Evolutionary conservation across 179 eudicot species (phyloP).

Genomic region (Corrigiola litoralis): DNA sequence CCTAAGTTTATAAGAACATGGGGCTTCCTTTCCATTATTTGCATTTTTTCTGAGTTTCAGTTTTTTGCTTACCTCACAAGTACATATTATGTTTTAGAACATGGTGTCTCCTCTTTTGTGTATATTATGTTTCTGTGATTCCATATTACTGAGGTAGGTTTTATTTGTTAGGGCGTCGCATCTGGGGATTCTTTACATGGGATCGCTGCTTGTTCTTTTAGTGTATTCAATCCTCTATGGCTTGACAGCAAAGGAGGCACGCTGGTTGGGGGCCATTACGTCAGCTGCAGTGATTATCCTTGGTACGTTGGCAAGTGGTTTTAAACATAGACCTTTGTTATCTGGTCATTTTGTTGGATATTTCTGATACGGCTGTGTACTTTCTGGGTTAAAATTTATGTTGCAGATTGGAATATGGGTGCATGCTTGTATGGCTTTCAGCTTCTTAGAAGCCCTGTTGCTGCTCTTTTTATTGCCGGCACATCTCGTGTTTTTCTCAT

Average conservation of each 20-base stretch:
- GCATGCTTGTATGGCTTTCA: conserved; percentile 92
- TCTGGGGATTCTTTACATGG: conserved; percentile 78
- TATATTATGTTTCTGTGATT: background rate
- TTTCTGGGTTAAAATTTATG: conserved; percentile 13
- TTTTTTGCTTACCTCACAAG: conserved; percentile 2
- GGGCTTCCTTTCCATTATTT: background rate
- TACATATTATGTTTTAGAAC: too few relatives aligned
- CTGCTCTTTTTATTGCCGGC: conserved; percentile 90
- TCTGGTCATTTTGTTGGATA: background rate
- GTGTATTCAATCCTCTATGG: conserved; percentile 89
- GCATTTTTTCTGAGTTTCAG: background rate
- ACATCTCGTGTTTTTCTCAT: conserved; percentile 86
- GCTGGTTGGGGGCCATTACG: conserved; percentile 94
- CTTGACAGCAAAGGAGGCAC: conserved; percentile 81
- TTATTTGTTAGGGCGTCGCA: conserved; percentile 73
- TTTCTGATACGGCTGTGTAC: background rate
- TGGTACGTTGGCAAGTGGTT: conserved; percentile 42
- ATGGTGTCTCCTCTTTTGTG: background rate
- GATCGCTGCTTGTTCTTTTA: conserved; percentile 74
- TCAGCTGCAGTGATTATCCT: conserved; percentile 89
- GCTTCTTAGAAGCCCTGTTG: conserved; percentile 82
- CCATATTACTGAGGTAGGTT: conserved; percentile 1
- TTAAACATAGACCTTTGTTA: background rate
- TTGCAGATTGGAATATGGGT: conserved; percentile 95
- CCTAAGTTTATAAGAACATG: background rate